Percentiles rank a stretch among this genome's conserved stretches.
Evolutionary conservation across 805 yeast genomes (phyloP).

Genomic region (Candida sithepensis): DNA sequence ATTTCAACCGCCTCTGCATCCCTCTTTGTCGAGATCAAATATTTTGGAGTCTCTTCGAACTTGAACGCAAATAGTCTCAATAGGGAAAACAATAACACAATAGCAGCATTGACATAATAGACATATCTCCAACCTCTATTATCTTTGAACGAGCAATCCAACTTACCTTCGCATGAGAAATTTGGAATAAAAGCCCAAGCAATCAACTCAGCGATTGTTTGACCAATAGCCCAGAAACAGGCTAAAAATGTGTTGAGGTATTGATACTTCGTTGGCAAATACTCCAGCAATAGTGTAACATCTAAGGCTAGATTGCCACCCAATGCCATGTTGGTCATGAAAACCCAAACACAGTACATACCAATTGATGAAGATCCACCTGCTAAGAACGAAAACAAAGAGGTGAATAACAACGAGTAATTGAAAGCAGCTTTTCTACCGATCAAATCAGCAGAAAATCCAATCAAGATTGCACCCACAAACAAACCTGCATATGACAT

Average conservation of each 20-base stretch:
- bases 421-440: slow-evolving; percentile 51
- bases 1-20: slow-evolving; percentile 42
- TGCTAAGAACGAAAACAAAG: slow-evolving; percentile 43
- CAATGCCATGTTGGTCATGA: slow-evolving; percentile 38
- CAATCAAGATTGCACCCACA: slow-evolving; percentile 51
- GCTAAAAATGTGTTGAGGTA: slow-evolving; percentile 49
- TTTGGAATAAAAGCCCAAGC: slow-evolving; percentile 50
- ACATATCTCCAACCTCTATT: slow-evolving; percentile 58
- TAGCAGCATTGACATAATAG: slow-evolving; percentile 44
- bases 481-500: slow-evolving; percentile 45
- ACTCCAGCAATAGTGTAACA: slow-evolving; percentile 45
- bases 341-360: slow-evolving; percentile 42
- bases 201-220: slow-evolving; percentile 41
- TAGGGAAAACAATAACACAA: slow-evolving; percentile 42
- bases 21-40: slow-evolving; percentile 33
- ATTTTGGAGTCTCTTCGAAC: slow-evolving; percentile 37
- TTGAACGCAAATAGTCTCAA: slow-evolving; percentile 37
- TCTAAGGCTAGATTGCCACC: slow-evolving; percentile 54
- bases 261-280: slow-evolving; percentile 43
- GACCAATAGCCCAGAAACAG: slow-evolving; percentile 57
- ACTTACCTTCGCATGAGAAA: slow-evolving; percentile 39
- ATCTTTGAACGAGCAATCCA: slow-evolving; percentile 35
- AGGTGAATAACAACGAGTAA: slow-evolving; percentile 40
- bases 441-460: slow-evolving; percentile 46
- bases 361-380: slow-evolving; percentile 46